Percentiles rank a stretch among this genome's conserved stretches.
Evolutionary conservation across 148 eudicot species (phyloP).

Genomic region (Linanthus parryae): DNA sequence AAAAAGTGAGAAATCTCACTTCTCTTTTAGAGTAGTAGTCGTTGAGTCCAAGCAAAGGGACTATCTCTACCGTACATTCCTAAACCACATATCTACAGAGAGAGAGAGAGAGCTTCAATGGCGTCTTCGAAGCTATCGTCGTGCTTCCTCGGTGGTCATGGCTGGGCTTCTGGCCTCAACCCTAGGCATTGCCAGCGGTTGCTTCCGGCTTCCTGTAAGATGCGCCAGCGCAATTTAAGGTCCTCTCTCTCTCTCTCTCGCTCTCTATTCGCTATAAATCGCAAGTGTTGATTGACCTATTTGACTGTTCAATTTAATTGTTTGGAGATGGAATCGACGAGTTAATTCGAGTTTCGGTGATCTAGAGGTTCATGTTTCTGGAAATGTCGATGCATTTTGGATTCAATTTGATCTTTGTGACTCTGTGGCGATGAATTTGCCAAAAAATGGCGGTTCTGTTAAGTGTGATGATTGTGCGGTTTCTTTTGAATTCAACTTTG

Average conservation of each 20-base stretch:
- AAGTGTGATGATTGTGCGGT: too few relatives aligned
- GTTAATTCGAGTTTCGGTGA: neutral
- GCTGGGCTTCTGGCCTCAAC: neutral
- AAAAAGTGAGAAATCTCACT: too few relatives aligned
- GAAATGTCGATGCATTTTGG: neutral
- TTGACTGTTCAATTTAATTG: neutral
- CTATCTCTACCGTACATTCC: too few relatives aligned
- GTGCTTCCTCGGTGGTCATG: neutral
- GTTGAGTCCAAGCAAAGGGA: too few relatives aligned
- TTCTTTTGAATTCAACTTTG: too few relatives aligned
- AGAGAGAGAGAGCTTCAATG: too few relatives aligned
- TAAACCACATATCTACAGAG: too few relatives aligned
- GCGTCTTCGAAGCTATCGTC: conserved; percentile 3
- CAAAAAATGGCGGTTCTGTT: too few relatives aligned
- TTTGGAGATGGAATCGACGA: neutral
- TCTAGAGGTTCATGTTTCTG: neutral
- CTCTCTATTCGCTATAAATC: neutral
- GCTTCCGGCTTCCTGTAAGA: conserved; percentile 3
- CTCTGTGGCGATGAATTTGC: too few relatives aligned
- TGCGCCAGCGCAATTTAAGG: conserved; percentile 1
- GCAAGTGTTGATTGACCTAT: neutral
- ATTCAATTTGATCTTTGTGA: neutral
- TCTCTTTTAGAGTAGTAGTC: too few relatives aligned
- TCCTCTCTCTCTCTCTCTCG: neutral
- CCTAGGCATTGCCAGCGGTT: neutral